A percentile compares a stretch with the other conserved stretches of the same genome.
phyloP scores from a whole-genome alignment of 2,329 filamentous ascomycete species.

The Sporothrix schenckii region DNA sequence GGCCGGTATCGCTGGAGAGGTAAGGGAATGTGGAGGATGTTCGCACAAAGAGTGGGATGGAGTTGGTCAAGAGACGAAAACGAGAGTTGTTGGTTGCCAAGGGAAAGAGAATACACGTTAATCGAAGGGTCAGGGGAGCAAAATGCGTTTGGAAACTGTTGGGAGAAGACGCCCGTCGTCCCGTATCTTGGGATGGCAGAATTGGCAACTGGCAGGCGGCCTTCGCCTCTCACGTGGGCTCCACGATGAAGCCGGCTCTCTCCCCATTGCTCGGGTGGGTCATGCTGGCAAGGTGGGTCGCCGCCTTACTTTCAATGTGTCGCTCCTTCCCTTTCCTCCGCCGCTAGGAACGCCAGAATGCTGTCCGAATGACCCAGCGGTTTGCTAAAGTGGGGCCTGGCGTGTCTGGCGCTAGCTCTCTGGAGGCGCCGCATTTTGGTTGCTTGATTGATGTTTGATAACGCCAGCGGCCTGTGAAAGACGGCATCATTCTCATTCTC shows the following conservation, averaged over 20 bases:
- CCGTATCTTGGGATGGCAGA: constrained; percentile 15
- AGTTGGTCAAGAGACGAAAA: constrained; percentile 14
- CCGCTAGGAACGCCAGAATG: not conserved
- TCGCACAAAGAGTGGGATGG: not conserved
- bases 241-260: constrained; percentile 7
- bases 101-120: constrained; percentile 3
- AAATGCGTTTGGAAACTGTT: constrained; percentile 12
- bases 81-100: not conserved
- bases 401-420: constrained; percentile 1
- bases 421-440: constrained; percentile 7
- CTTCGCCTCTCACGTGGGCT: constrained; percentile 29
- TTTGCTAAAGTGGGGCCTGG: not conserved
- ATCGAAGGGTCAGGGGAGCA: not conserved
- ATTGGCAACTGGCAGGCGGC: not conserved
- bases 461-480: constrained; percentile 27
- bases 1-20: not conserved
- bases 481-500: constrained; percentile 21
- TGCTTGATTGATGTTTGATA: constrained; percentile 1
- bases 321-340: constrained; percentile 15
- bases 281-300: constrained; percentile 18
- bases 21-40: not conserved
- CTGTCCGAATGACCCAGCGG: constrained; percentile 23
- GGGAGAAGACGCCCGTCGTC: not conserved
- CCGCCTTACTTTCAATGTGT: constrained; percentile 2
- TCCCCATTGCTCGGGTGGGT: constrained; percentile 21